Evolutionary conservation across 306 rosid genomes (phyloP).

Genomic region (Cicer cuneatum): DNA sequence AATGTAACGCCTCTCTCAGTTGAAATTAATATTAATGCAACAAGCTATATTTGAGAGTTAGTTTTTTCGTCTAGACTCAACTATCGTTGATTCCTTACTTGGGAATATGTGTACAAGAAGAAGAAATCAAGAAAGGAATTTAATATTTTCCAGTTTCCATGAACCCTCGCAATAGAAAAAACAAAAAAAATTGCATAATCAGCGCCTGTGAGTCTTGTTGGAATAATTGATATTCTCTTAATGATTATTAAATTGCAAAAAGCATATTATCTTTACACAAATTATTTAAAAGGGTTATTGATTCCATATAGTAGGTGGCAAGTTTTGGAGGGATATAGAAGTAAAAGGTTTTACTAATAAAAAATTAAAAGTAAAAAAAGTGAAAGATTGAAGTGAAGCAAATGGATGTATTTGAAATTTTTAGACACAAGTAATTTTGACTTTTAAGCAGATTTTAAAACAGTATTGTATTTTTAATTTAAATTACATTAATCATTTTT

Average conservation of each 20-base stretch:
- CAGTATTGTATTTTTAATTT: accelerated
- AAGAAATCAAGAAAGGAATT: conserved; percentile 26
- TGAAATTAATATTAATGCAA: no score
- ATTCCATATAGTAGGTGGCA: conserved; percentile 95
- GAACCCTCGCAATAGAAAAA: conserved; percentile 44
- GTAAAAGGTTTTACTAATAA: conserved; percentile 2
- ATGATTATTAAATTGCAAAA: conserved; percentile 46
- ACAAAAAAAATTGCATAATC: conserved; percentile 58
- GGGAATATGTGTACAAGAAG: neutral
- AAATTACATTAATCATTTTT: accelerated
- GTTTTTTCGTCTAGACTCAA: neutral
- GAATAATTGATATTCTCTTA: conserved; percentile 54
- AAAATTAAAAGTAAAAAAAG: conserved; percentile 7
- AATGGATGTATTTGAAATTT: conserved; percentile 20
- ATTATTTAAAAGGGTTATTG: conserved; percentile 56
- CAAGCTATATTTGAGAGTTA: no score
- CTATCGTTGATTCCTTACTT: neutral
- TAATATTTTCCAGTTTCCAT: neutral
- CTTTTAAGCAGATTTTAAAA: no score
- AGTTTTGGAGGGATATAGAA: conserved; percentile 74
- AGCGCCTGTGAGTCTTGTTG: conserved; percentile 59
- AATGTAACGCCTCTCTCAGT: no score
- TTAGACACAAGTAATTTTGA: no score
- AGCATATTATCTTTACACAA: conserved; percentile 39
- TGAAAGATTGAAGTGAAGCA: conserved; percentile 23